Evolutionary conservation across 306 rosid species (phyloP), one percentile per base, ranked within the genome.

Genomic region (Morella rubra): DNA sequence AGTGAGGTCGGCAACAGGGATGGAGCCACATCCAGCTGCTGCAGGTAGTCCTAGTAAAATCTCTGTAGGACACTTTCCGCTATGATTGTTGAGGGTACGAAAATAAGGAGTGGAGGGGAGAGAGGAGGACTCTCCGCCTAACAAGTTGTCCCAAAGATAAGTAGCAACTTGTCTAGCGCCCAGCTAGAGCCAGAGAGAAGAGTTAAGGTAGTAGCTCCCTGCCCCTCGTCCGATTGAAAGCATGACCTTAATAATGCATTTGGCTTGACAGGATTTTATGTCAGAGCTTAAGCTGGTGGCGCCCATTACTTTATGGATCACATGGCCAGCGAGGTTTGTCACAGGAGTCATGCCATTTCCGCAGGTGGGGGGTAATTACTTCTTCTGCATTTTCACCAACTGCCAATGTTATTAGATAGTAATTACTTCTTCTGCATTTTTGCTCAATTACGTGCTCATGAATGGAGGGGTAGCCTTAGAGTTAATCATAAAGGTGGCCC

Each of bases 111-210:
- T 3, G 37, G 37, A 32, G 37, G 37, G 37, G 37, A 32, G 58
- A 3, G 72, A 50, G n/a, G 79, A 64, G 12, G 73, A 75, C 27
- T 75, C 40, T 19, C 73, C 73, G 5, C 73, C 53, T 64, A 75
- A 75, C 73, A 75, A 75, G 52, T 75, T 75, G 49, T 65, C 49
- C 65, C 65, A 65, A 40, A 76, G 71, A 54, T 65, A 76, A 7
- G 52, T 76, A 11, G 79, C 79, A 47, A 65, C 79, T 16, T 76
- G 79, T 24, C 44, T 53, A 4, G 79, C 79, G 51, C 65, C 65
- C 4, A 32, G 37, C 37, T 32, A 32, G 37, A 32, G 37, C 37
- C 37, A 32, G 37, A n/a, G 24, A 1, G 73, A 40, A 7, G 73
- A 65, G 47, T 53, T 54, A 19, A 65, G 60, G 45, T 5, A 76